Evolutionary conservation across 2,329 filamentous ascomycete species (phyloP).

Genomic region (Penicillium sp.): DNA sequence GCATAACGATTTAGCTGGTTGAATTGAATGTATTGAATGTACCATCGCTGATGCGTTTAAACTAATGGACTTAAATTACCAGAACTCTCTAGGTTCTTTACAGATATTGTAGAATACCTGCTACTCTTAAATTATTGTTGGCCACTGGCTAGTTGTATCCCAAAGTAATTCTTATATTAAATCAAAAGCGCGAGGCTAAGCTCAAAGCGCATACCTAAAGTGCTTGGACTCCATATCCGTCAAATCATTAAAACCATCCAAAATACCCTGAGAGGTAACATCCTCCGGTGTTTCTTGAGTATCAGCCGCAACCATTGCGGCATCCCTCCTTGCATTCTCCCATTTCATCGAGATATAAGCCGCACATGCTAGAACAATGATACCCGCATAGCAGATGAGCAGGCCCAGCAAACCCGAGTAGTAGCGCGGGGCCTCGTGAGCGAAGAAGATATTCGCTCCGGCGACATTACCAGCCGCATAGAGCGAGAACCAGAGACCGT

Average conservation of each 20-base stretch:
- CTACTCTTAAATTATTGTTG: too few relatives aligned
- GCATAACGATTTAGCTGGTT: too few relatives aligned
- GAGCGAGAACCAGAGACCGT: slow-evolving; percentile 52
- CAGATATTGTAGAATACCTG: neutral
- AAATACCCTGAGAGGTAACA: slow-evolving; percentile 21
- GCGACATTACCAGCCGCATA: slow-evolving; percentile 52
- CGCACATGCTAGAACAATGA: slow-evolving; percentile 37
- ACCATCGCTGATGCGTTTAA: neutral
- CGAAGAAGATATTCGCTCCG: slow-evolving; percentile 51
- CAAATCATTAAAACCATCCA: slow-evolving; percentile 40
- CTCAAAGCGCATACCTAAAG: slow-evolving; percentile 38
- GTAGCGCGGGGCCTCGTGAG: slow-evolving; percentile 47
- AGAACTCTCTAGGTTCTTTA: neutral
- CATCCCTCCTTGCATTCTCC: slow-evolving; percentile 28
- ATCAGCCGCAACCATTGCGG: slow-evolving; percentile 1
- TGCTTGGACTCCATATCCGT: slow-evolving; percentile 39
- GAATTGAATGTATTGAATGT: too few relatives aligned
- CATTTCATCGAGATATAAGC: slow-evolving; percentile 28
- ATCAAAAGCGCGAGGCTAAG: neutral
- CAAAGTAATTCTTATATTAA: neutral
- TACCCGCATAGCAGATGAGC: slow-evolving; percentile 46
- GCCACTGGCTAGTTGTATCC: too few relatives aligned
- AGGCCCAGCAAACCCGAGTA: slow-evolving; percentile 47
- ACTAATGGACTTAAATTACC: neutral
- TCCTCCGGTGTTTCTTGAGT: slow-evolving; percentile 12